A percentile compares a stretch with the other conserved stretches of the same genome.
Conservation (phyloP, 1,284 basidiomycete species). For the Ustilago bromivora region DNA sequence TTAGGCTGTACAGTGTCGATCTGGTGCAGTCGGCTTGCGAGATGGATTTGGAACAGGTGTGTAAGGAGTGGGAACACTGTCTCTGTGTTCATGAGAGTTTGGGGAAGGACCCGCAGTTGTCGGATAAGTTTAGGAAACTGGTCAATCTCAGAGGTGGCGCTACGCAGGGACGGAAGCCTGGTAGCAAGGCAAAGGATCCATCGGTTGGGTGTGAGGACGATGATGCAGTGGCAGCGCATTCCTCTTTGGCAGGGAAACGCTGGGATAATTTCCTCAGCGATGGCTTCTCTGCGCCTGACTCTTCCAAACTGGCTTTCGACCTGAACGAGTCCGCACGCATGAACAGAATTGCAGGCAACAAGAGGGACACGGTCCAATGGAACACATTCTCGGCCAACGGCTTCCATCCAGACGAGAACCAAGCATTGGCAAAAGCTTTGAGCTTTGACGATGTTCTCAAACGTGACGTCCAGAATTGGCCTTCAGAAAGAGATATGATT, state of each 20-base stretch:
- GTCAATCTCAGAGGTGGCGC: conserved; percentile 57
- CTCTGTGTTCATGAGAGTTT: conserved; percentile 21
- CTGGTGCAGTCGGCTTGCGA: conserved; percentile 63
- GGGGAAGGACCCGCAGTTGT: conserved; percentile 62
- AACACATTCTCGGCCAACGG: conserved; percentile 60
- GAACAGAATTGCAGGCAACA: conserved; percentile 37
- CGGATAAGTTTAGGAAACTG: conserved; percentile 64
- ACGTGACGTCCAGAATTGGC: conserved; percentile 60
- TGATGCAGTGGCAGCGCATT: conserved; percentile 41
- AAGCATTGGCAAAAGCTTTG: conserved; percentile 51
- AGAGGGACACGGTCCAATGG: conserved; percentile 61
- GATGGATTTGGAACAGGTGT: conserved; percentile 40
- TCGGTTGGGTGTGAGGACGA: conserved; percentile 19
- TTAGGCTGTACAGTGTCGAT: conserved; percentile 63
- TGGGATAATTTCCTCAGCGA: conserved; percentile 64
- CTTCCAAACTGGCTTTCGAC: conserved; percentile 63
- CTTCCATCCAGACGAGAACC: conserved; percentile 44
- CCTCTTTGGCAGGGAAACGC: conserved; percentile 56
- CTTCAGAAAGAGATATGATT: conserved; percentile 46
- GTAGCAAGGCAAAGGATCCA: neutral
- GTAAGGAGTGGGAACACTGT: conserved; percentile 60
- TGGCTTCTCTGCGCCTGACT: conserved; percentile 64
- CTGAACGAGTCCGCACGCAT: conserved; percentile 62
- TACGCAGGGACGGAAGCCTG: conserved; percentile 29
- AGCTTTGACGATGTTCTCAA: conserved; percentile 63